Percentiles rank a stretch among this genome's conserved stretches.
phyloP scores from a whole-genome alignment of 2,329 filamentous ascomycete genomes.

The Apiospora kogelbergensis region DNA sequence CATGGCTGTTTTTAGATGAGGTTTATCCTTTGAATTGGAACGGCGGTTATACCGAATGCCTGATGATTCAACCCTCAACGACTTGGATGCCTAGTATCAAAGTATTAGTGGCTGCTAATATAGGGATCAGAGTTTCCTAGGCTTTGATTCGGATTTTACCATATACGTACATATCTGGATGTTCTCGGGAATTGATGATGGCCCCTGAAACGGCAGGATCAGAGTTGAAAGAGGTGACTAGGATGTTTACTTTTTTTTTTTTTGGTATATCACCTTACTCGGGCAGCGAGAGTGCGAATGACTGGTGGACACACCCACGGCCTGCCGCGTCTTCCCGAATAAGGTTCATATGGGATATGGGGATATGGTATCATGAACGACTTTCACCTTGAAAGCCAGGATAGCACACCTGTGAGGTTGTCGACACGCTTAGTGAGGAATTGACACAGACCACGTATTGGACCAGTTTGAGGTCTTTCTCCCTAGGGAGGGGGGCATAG shows the following conservation, averaged over 20 bases:
- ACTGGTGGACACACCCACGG: background rate
- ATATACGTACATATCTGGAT: background rate
- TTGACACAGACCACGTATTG: slow-evolving; percentile 6
- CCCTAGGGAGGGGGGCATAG: background rate
- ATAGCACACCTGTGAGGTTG: background rate
- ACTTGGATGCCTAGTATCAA: background rate
- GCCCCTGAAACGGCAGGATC: background rate
- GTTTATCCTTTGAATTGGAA: background rate
- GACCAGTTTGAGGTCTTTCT: background rate
- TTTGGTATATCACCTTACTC: background rate
- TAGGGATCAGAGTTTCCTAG: background rate
- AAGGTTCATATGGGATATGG: background rate
- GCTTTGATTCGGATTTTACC: background rate
- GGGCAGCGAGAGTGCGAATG: background rate
- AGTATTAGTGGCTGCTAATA: background rate
- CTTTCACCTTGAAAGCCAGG: background rate
- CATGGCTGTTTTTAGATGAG: background rate
- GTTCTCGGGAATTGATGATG: background rate
- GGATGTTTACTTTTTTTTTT: background rate
- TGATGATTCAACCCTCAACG: background rate
- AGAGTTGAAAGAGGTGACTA: background rate
- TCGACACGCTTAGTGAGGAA: background rate
- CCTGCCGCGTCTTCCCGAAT: background rate
- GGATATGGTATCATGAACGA: background rate
- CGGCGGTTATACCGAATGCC: background rate